Evolutionary conservation across 2,329 filamentous ascomycete genomes (phyloP), one percentile per base, ranked within the genome.

Genomic region (Coniochaeta sp.): DNA sequence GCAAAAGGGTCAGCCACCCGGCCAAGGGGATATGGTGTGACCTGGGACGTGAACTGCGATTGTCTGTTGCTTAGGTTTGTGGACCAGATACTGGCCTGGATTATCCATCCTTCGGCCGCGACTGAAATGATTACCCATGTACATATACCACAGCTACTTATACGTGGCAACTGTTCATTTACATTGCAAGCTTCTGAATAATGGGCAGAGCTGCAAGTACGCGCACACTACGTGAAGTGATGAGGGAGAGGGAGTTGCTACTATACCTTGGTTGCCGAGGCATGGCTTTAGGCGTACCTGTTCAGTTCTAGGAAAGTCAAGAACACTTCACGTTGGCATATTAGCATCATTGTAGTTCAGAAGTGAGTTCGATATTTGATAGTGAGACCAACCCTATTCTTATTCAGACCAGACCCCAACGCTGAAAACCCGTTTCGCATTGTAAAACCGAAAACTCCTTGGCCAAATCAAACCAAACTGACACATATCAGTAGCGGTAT

Each of bases 401-500:
- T 16, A 5, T 36, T 22, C 16, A 5, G n/a, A 14, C 54, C 11
- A 2, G 3, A 38, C n/a, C 54, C 54, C 16, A 36, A 57, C 17
- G n/a, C 9, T 19, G 26, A 33, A 57, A 34, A 36, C 33, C 54
- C 6, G n/a, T n/a, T 36, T 12, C 34, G 31, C 31, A 22, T 38
- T 34, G 54, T 11, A 24, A n/a, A 24, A 34, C n/a, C 54, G 31
- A 57, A 31, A 57, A 57, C 54, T 34, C 31, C 54, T 57, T 57
- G 26, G 16, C 50, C 28, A 6, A 19, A 3, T 36, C 14, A 31
- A 31, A 33, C 50, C 36, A 38, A 40, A 36, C 8, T 36, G 34
- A 40, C 17, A n/a, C 17, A 38, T 17, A 9, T 38, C 54, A 57
- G 54, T 57, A 57, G 16, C 54, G 54, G n/a, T 57, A 90, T 69